phyloP scores from a whole-genome alignment of 2,329 filamentous ascomycete species.

The Pezicula rhizophila region DNA sequence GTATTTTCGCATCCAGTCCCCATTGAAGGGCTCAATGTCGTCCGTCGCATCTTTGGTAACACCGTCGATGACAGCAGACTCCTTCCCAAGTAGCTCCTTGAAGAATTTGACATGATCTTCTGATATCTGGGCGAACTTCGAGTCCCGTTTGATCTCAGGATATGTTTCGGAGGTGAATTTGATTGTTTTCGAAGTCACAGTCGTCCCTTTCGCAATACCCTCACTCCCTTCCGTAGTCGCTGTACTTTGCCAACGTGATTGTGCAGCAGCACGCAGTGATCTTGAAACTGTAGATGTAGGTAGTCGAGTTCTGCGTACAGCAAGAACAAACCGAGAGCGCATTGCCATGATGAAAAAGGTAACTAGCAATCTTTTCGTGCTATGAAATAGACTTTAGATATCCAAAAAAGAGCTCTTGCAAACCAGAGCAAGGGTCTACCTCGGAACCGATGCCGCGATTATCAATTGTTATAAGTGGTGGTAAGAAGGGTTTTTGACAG shows the following conservation, averaged over 20 bases:
- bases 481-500: too few species aligned
- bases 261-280: conserved; percentile 15
- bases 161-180: conserved; percentile 84
- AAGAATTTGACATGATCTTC: conserved; percentile 78
- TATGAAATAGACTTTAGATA: background rate
- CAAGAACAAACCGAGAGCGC: conserved; percentile 19
- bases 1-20: conserved; percentile 99
- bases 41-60: conserved; percentile 67
- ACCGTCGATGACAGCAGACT: conserved; percentile 78
- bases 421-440: too few species aligned
- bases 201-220: conserved; percentile 20
- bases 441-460: too few species aligned
- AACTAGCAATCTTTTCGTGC: background rate
- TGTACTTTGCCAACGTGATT: conserved; percentile 25
- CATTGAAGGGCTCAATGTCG: conserved; percentile 88
- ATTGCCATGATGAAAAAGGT: conserved; percentile 19
- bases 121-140: conserved; percentile 68
- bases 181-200: conserved; percentile 36
- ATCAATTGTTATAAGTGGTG: too few species aligned
- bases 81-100: conserved; percentile 69
- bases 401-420: background rate
- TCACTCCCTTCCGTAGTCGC: conserved; percentile 23
- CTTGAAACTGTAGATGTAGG: conserved; percentile 7
- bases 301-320: conserved; percentile 20
- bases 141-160: conserved; percentile 74